Evolutionary conservation across 2,329 filamentous ascomycete genomes (phyloP), one percentile per base, ranked within the genome.

Genomic region (Beauveria sp.): DNA sequence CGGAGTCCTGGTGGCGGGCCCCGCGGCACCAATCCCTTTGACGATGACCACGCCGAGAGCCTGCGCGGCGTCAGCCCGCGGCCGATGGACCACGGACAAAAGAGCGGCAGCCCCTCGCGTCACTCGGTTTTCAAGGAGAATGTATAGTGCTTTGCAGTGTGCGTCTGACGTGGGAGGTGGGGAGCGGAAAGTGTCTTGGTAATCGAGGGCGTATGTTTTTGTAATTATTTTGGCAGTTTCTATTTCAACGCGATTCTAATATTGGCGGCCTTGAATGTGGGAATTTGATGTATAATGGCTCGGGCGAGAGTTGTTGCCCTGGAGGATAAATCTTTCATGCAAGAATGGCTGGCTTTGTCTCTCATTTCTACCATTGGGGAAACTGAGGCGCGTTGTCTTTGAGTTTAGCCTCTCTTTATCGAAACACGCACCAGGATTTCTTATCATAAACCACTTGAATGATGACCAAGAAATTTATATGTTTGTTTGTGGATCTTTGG

Each of bases 61-160:
- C 68, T 91, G 73, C 77, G 89, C 60, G 89, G 88, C 28, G 86
- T 93, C 34, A 93, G 89, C 72, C 90, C 91, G 3, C 74, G 90
- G 66, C 90, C 90, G n/a, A 83, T 89, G 66, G 79, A 85, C 55
- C 80, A 79, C 34, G 71, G 74, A 43, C 66, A 65, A 12, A 67
- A 66, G 65, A 63, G 65, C 34, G 47, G 67, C 70, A 22, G 75
- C 71, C 57, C 74, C 70, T 16, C 73, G 74, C 61, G 74, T 72
- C 9, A 76, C 70, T 90, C 86, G 63, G 80, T 89, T 65, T 91
- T 91, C 69, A 79, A 81, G 63, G 88, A 91, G 76, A 81, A 88
- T 64, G 81, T 91, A 70, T 89, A 72, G 20, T 9, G 40, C 22
- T n/a, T 14, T 24, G 12, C 3, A 22, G 9, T 2, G 42, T 24